Percentiles rank a stretch among this genome's conserved stretches.
phyloP scores from a whole-genome alignment of 495 filamentous ascomycete species.

The Cetradonia linearis region DNA sequence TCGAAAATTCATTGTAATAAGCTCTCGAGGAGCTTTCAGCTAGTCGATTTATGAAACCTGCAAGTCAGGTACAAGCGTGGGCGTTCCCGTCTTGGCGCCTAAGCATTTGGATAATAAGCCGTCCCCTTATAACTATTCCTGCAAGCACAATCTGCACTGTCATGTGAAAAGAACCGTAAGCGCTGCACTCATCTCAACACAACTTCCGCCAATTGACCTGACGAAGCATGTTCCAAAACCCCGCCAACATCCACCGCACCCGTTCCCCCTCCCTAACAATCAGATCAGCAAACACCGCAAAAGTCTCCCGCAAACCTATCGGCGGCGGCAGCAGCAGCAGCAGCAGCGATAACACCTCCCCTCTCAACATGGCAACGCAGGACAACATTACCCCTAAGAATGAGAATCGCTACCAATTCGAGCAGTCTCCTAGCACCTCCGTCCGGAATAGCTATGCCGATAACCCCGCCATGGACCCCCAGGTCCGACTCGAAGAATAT shows the following conservation, averaged over 20 bases:
- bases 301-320: background rate
- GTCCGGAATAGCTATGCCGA: slow-evolving; percentile 5
- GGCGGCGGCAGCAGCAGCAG: background rate
- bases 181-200: background rate
- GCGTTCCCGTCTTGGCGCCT: slow-evolving; percentile 6
- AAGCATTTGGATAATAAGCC: background rate
- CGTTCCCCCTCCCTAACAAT: background rate
- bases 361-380: background rate
- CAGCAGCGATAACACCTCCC: background rate
- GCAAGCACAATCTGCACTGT: background rate
- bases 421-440: slow-evolving; percentile 13
- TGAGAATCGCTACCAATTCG: slow-evolving; percentile 13
- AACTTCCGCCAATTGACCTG: background rate
- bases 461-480: slow-evolving; percentile 18
- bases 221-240: slow-evolving; percentile 5
- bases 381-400: background rate
- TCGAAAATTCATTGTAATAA: background rate
- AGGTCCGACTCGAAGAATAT: slow-evolving; percentile 20
- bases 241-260: slow-evolving; percentile 3
- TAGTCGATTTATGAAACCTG: background rate
- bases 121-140: background rate
- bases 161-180: background rate
- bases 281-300: background rate
- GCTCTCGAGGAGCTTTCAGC: background rate
- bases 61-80: background rate